Base-by-base conservation (phyloP, 495 filamentous ascomycete genomes). In the Aspergillus nanangensis region DNA sequence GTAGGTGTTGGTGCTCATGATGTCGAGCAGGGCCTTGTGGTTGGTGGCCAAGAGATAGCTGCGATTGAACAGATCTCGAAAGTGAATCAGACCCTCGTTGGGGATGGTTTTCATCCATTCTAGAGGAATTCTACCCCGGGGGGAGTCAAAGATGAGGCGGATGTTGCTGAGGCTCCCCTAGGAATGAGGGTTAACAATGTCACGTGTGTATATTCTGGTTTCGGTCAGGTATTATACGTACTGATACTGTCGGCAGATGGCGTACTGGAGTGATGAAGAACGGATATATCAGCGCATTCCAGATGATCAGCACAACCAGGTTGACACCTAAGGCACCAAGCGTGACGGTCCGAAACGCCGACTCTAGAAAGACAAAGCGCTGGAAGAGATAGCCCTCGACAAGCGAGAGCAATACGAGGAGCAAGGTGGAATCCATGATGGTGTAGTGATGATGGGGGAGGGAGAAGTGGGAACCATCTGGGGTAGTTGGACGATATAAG, bases 51-150 rank as follows among this genome's bases (percentile, higher is more conserved):
- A n/a, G 8, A 75, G 52, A 22, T 60, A 56, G 32, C 54, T 62
- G 8, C 50, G 51, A 38, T 57, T 60, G 36, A 71, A 44, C 4
- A 41, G 35, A 25, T 75, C 77, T 10, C 78, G 70, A 59, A 95
- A 92, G 22, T 82, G 77, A 37, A 97, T 87, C n/a, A 96, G 60
- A 8, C 91, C 91, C 36, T 92, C 78, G 51, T 96, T 91, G n/a
- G 88, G 86, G 23, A 95, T 70, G 1, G 69, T 78, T 35, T 84
- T 76, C 41, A 82, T 71, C 89, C 88, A 95, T 31, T 83, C 62
- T n/a, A 74, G 60, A 41, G 77, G 75, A 0, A 82, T 78, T 3
- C 63, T 61, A 5, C 88, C 88, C 0, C 79, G 77, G 0, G 84
- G 76, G 5, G 79, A 66, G 8, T 70, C 64, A 32, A 71, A 53